These are phyloP conservation scores for Trebouxia sp. DNA, from an alignment of 139 green algal genomes.

Conservation along the genomic window DNA sequence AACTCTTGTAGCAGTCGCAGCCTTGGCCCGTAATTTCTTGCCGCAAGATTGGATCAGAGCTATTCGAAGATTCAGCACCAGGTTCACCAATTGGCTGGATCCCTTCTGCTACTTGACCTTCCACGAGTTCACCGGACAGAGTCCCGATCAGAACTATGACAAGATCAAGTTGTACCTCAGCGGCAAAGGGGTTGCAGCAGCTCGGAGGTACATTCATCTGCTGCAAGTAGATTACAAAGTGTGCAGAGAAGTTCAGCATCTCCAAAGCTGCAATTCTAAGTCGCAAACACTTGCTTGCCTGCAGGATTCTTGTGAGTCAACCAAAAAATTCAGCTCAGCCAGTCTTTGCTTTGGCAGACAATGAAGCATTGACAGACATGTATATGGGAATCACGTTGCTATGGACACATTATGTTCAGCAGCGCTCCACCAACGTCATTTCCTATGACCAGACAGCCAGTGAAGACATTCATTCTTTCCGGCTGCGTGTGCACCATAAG, in stretches of 20 bases:
- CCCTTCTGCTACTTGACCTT: conserved; percentile 16
- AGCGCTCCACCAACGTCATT: background rate
- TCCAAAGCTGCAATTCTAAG: no score
- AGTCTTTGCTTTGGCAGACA: conserved; percentile 27
- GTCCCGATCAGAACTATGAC: conserved; percentile 28
- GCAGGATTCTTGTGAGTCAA: conserved; percentile 1
- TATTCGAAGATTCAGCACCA: background rate
- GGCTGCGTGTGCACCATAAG: conserved; percentile 10
- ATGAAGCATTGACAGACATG: conserved; percentile 12
- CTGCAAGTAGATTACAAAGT: no score
- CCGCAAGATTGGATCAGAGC: conserved; percentile 6
- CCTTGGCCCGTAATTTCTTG: background rate
- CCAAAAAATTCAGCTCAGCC: conserved; percentile 8
- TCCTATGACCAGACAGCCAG: background rate
- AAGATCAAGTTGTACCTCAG: conserved; percentile 23
- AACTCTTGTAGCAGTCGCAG: background rate
- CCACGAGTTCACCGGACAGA: conserved; percentile 1
- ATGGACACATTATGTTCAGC: conserved; percentile 5
- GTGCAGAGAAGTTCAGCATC: no score
- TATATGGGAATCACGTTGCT: background rate
- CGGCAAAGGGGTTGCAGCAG: background rate
- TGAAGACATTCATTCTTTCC: conserved; percentile 16
- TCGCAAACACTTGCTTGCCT: background rate
- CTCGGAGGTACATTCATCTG: background rate
- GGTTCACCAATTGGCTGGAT: background rate